Base-by-base conservation (phyloP, 306 rosid genomes). In the Pterocarpus santalinus region DNA sequence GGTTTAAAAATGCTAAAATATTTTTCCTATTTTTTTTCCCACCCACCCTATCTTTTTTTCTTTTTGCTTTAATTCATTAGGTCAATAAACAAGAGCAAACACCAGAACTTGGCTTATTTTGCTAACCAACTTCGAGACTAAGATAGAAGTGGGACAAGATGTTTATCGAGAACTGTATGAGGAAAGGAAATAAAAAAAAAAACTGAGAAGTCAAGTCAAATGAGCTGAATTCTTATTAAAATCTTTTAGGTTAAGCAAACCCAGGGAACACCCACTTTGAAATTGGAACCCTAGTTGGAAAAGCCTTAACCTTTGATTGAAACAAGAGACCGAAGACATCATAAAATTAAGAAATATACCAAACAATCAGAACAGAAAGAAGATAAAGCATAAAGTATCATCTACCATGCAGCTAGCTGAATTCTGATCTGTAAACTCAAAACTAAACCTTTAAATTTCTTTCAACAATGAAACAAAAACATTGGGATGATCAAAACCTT, bases 251-350 rank as follows among this genome's bases (percentile, higher is more conserved):
- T 14, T 68, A 63, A 72, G 69, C 65, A 77, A 63, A 52, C 65
- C 35, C 33, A 28, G 8, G 44, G 63, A 36, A 67, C 46, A 60
- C 72, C 80, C 75, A 66, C 64, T 56, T 56, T 33, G 51, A 74
- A 67, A 67, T 30, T 56, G 16, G 55, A 39, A 56, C 55, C 76
- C 73, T 57, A 38, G 17, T 39, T 61, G 56, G 65, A 38, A 65
- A 65, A 63, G 13, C 14, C 62, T 57, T 22, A 46, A 56, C 70
- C 68, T 74, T 73, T 55, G 68, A 74, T 58, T 33, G 46, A 14
- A 71, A 34, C 52, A 64, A 36, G 9, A 65, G 8, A 65, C 2
- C 8, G 0, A 38, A 28, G 17, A 53, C 52, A 61, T 33, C 2
- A 7, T 43, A 43, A 43, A 8, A 10, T 5, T 43, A 43, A 43